A percentile compares a stretch with the other conserved stretches of the same genome.
Evolutionary conservation across 345 rosid genomes (phyloP).

Genomic region (Microcos paniculata): DNA sequence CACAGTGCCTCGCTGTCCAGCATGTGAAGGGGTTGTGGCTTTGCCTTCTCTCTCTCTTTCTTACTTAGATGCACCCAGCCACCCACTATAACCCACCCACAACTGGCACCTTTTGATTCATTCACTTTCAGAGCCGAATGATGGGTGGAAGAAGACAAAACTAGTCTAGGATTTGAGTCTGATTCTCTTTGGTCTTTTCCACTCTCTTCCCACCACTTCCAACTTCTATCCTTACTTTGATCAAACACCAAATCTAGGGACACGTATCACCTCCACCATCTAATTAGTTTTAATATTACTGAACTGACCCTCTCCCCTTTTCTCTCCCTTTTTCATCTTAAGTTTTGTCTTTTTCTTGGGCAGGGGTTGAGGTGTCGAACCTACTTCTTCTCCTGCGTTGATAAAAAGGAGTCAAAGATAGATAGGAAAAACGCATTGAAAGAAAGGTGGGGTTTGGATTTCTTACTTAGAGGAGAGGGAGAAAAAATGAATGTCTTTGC

Average conservation of each 20-base stretch:
- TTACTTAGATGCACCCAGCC: slow-evolving; percentile 12
- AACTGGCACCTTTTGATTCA: slow-evolving; percentile 46
- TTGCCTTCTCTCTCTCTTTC: slow-evolving; percentile 14
- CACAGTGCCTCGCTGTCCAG: slow-evolving; percentile 65
- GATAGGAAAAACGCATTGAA: neutral
- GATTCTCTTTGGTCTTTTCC: slow-evolving; percentile 27
- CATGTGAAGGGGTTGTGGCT: slow-evolving; percentile 51
- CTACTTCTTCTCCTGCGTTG: slow-evolving; percentile 6
- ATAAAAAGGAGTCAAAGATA: slow-evolving; percentile 1
- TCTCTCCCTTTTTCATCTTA: neutral
- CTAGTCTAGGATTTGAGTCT: slow-evolving; percentile 23
- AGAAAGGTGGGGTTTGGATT: slow-evolving; percentile 2
- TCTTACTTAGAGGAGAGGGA: neutral
- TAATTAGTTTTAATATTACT: neutral
- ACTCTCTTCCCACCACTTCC: too few species aligned
- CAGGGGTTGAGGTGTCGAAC: neutral
- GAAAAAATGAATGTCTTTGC: slow-evolving; percentile 41
- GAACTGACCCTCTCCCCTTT: neutral
- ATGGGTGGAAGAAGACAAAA: slow-evolving; percentile 35
- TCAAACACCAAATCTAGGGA: slow-evolving; percentile 8
- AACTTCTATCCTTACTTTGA: slow-evolving; percentile 3
- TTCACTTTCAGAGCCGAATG: slow-evolving; percentile 22
- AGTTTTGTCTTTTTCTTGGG: neutral
- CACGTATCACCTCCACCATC: slow-evolving; percentile 7
- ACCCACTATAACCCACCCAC: slow-evolving; percentile 28